These are phyloP conservation scores for Gossypium mustelinum DNA, from an alignment of 345 rosid species.

Conservation along the genomic window DNA sequence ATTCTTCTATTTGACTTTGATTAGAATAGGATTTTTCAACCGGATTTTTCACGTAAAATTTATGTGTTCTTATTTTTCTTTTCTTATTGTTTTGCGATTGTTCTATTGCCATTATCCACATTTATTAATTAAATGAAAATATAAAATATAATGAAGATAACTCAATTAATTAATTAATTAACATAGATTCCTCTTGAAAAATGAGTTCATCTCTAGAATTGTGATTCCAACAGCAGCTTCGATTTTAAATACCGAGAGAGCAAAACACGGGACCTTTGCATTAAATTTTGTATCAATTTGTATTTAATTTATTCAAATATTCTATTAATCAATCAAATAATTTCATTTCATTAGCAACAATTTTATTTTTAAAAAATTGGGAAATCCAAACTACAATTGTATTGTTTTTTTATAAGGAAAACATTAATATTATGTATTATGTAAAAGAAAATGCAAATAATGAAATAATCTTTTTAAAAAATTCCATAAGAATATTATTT, in stretches of 20 bases:
- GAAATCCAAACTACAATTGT: not conserved
- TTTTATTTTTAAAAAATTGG: not conserved
- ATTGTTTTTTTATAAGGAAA: too few species aligned
- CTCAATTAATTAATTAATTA: too few species aligned
- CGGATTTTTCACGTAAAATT: rapidly evolving
- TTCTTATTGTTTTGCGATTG: rapidly evolving
- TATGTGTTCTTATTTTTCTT: too few species aligned
- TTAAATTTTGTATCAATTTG: not conserved
- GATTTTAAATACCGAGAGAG: conserved; percentile 8
- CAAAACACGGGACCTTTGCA: conserved; percentile 36
- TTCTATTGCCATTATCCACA: rapidly evolving
- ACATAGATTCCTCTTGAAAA: not conserved
- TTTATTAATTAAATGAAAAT: not conserved
- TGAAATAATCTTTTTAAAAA: too few species aligned
- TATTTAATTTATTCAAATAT: not conserved
- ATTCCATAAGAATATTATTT: too few species aligned
- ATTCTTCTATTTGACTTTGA: too few species aligned
- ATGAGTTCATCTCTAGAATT: not conserved
- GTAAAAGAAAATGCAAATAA: too few species aligned
- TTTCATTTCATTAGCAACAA: not conserved
- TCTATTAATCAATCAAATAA: too few species aligned
- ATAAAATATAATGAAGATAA: not conserved
- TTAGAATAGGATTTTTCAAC: too few species aligned
- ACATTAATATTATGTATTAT: too few species aligned
- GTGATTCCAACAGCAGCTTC: not conserved